These are phyloP conservation scores for Yarrowia galli DNA, from an alignment of 1,139 yeast species.

Conservation along the genomic window DNA sequence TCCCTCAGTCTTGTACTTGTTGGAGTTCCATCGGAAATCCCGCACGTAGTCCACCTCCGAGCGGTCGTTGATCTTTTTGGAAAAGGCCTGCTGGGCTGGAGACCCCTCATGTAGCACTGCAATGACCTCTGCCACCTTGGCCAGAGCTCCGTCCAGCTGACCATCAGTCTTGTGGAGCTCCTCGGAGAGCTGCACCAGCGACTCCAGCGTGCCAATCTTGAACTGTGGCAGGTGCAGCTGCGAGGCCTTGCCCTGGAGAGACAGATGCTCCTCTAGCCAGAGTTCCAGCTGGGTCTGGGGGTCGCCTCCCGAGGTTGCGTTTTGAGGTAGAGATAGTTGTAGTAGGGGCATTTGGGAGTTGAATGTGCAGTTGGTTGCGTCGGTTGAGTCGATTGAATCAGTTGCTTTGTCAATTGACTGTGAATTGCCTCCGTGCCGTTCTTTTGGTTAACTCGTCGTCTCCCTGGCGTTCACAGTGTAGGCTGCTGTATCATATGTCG, in stretches of 20 bases:
- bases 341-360: constrained; percentile 37
- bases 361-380: neutral
- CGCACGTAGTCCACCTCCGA: constrained; percentile 65
- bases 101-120: constrained; percentile 59
- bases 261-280: constrained; percentile 51
- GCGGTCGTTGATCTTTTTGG: constrained; percentile 59
- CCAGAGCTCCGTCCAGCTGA: constrained; percentile 71
- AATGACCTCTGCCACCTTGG: constrained; percentile 79
- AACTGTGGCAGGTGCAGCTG: constrained; percentile 78
- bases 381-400: too few relatives aligned
- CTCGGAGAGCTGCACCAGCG: constrained; percentile 87
- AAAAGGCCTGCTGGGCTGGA: constrained; percentile 54
- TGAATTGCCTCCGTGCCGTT: too few relatives aligned
- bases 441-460: neutral
- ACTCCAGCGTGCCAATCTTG: constrained; percentile 94
- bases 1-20: constrained; percentile 85
- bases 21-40: constrained; percentile 83
- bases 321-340: constrained; percentile 58
- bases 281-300: constrained; percentile 52
- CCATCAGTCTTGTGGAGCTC: constrained; percentile 82
- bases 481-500: constrained; percentile 22
- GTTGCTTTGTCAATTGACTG: constrained; percentile 11
- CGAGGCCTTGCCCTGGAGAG: constrained; percentile 43
- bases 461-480: constrained; percentile 2
- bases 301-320: constrained; percentile 56